A percentile compares a stretch with the other conserved stretches of the same genome.
phyloP scores from a whole-genome alignment of 2,329 filamentous ascomycete genomes.

The Scedosporium boydii region DNA sequence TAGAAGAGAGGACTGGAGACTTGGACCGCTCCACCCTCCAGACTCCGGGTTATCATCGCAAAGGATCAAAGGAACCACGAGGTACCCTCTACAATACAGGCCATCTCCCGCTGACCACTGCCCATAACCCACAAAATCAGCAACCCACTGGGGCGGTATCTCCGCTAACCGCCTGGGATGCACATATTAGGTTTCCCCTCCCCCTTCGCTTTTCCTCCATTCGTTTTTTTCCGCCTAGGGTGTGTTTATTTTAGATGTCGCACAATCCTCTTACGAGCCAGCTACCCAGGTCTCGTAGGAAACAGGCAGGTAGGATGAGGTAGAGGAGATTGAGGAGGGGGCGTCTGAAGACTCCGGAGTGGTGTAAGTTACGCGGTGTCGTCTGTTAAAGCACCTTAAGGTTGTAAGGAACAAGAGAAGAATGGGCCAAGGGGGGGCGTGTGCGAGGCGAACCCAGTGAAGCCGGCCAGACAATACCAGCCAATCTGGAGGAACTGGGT shows the following conservation, averaged over 20 bases:
- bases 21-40: neutral
- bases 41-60: neutral
- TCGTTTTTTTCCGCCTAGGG: neutral
- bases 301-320: neutral
- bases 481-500: neutral
- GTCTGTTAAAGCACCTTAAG: neutral
- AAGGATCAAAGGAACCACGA: neutral
- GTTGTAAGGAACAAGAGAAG: neutral
- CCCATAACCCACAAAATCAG: neutral
- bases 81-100: neutral
- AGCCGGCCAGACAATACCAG: no score
- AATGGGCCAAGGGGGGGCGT: neutral
- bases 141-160: neutral
- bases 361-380: neutral
- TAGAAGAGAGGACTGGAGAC: neutral
- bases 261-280: neutral
- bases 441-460: neutral
- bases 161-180: neutral
- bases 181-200: neutral
- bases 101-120: constrained; percentile 1
- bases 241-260: neutral
- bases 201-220: neutral
- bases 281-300: neutral
- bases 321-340: neutral
- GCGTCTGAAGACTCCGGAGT: neutral